Base-by-base conservation (phyloP, 2,329 filamentous ascomycete genomes). In the Exophiala alcalophila region DNA sequence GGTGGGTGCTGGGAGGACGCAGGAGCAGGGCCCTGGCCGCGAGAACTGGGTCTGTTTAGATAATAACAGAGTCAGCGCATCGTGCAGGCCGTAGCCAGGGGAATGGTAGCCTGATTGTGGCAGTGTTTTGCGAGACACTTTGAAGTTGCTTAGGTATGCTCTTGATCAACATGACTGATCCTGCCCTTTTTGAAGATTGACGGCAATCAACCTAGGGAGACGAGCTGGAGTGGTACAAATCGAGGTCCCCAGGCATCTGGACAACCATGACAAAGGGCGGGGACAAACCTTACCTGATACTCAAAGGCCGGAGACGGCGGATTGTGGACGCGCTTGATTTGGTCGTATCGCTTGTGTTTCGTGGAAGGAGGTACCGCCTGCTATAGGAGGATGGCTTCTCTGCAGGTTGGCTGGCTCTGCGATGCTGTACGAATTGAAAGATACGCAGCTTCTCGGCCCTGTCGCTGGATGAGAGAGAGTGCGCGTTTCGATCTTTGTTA, bases 371-470 rank as follows among this genome's bases (percentile, higher is more conserved):
- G 20, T n/a, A 24, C 14, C 39, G 25, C 8, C 11, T 23, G 16
- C 12, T 12, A 6, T 16, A 10, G 20, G 11, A 21, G 10, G 1
- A 8, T 26, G 21, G 4, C 27, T 31, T 16, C 25, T 32, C 21
- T 35, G 31, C 15, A 15, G 11, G 11, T 11, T 19, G n/a, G n/a
- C 19, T 16, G 30, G 34, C 12, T 21, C 24, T 43, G 15, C 41
- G 34, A 15, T 21, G 18, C 21, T 49, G 45, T 12, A 44, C 45
- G 40, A 49, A 49, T 27, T 33, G 29, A 15, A 49, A 44, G 21
- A 49, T 49, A 10, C 33, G 35, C 15, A 32, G 29, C 28, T 25
- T 44, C 27, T 49, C 45, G 14, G 20, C 5, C 4, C 24, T 27
- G 18, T 45, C 40, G 35, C 45, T 44, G 6, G 28, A 35, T 20